Base-by-base conservation (phyloP, 2,329 filamentous ascomycete species). In the Cladophialophora yegresii region DNA sequence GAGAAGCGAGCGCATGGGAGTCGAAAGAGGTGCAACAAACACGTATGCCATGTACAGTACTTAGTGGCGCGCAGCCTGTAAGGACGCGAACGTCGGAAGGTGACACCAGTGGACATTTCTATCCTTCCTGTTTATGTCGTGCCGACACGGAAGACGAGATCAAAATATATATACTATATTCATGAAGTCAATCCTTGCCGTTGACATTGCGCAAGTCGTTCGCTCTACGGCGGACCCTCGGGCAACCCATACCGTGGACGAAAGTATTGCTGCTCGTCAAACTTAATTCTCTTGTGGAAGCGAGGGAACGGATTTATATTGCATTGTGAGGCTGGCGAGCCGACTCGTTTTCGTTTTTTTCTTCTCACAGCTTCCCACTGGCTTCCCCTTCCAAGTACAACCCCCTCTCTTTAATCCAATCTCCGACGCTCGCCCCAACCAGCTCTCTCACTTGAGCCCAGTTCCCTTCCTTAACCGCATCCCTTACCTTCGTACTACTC, bases 401-500 rank as follows among this genome's bases (percentile, higher is more conserved):
- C 10, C 61, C 61, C 23, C 40, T 58, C 49, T 62, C 45, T 33
- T 57, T 45, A 3, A 71, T 65, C 68, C 68, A 71, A 45, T 58
- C 63, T 16, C 58, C 64, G 7, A 71, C 67, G 1, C 50, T 49
- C 4, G 62, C 40, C 22, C 70, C 69, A 28, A 80, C 75, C 62
- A 80, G 63, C 68, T 72, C 73, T 5, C 74, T 68, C 43, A 80
- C 71, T 30, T 75, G 73, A 7, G 73, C 66, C 23, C 69, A 68
- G 45, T 74, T 72, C 9, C 65, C 64, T 20, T 70, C 67, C 30
- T 73, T 67, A 8, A 74, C 71, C 6, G 76, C 77, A 62, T 77
- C 72, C 12, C 79, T 75, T 3, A 77, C 78, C 54, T 69, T 75
- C 1, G 79, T 81, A 30, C 78, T 80, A 70, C 79, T 81, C 36